These are phyloP conservation scores for Exsudoporus floridanus DNA, from an alignment of 1,284 basidiomycete genomes.

Conservation along the genomic window DNA sequence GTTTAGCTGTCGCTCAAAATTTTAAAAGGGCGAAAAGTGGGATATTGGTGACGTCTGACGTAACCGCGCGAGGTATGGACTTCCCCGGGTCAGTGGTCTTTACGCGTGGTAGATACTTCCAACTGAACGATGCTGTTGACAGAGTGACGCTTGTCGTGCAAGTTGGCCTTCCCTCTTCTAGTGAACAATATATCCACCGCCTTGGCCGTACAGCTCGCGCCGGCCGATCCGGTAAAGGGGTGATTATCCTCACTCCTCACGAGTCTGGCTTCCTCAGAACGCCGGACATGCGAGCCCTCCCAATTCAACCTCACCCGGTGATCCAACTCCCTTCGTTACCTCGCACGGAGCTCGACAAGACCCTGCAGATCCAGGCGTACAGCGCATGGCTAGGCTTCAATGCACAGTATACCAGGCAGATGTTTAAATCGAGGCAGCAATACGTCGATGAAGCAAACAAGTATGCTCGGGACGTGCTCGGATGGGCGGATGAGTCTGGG, in stretches of 20 bases:
- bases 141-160: conserved; percentile 62
- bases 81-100: conserved; percentile 67
- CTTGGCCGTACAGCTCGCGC: conserved; percentile 91
- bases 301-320: conserved; percentile 35
- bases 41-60: conserved; percentile 82
- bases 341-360: conserved; percentile 32
- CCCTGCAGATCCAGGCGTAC: conserved; percentile 54
- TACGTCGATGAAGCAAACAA: conserved; percentile 47
- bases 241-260: conserved; percentile 55
- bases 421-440: conserved; percentile 43
- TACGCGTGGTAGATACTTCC: conserved; percentile 48
- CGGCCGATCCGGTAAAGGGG: conserved; percentile 63
- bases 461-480: conserved; percentile 45
- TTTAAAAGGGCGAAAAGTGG: conserved; percentile 51
- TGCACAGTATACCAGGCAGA: conserved; percentile 41
- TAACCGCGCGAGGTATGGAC: conserved; percentile 89
- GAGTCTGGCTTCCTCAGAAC: conserved; percentile 56
- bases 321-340: conserved; percentile 26
- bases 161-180: conserved; percentile 75
- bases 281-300: conserved; percentile 43
- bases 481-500: conserved; percentile 38
- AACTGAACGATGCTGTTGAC: conserved; percentile 22
- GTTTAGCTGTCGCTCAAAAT: conserved; percentile 48
- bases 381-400: conserved; percentile 62
- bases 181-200: conserved; percentile 87